A percentile compares a stretch with the other conserved stretches of the same genome.
Conservation (phyloP, 441 rosid species). For the Brassica hybrid region DNA sequence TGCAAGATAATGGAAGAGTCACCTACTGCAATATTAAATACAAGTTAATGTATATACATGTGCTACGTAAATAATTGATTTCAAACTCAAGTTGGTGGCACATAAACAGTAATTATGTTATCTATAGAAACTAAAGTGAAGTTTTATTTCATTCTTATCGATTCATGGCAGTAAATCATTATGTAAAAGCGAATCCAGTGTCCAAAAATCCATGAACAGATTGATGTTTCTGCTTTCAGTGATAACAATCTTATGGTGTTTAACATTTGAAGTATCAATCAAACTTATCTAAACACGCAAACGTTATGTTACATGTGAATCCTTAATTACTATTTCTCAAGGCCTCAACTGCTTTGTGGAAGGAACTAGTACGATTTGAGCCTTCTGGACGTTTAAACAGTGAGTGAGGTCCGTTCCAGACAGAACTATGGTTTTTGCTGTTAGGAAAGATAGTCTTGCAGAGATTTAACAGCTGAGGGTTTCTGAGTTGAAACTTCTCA, state of each 20-base stretch:
- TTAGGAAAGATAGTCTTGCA: conserved; percentile 75
- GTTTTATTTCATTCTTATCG: neutral
- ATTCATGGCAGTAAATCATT: neutral
- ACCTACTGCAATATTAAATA: too few relatives aligned
- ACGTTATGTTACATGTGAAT: conserved; percentile 15
- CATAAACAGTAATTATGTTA: too few relatives aligned
- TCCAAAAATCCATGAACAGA: neutral
- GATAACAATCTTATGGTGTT: neutral
- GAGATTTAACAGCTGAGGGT: conserved; percentile 65
- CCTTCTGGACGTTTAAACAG: conserved; percentile 47
- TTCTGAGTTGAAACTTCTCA: conserved; percentile 55
- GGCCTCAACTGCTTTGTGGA: conserved; percentile 62
- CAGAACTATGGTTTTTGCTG: conserved; percentile 45
- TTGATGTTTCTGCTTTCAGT: neutral
- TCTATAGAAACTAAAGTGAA: too few relatives aligned
- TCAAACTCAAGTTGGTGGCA: too few relatives aligned
- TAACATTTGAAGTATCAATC: conserved; percentile 1
- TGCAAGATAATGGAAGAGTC: too few relatives aligned
- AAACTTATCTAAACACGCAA: conserved; percentile 14
- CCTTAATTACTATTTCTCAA: conserved; percentile 54
- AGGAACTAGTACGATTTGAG: conserved; percentile 44
- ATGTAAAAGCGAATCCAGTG: neutral
- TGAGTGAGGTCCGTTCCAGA: conserved; percentile 89
- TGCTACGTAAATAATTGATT: too few relatives aligned
- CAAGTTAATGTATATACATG: too few relatives aligned